A percentile compares a stretch with the other conserved stretches of the same genome.
These are phyloP conservation scores for Gossypium lobatum DNA, from an alignment of 441 rosid genomes.

Conservation along the genomic window DNA sequence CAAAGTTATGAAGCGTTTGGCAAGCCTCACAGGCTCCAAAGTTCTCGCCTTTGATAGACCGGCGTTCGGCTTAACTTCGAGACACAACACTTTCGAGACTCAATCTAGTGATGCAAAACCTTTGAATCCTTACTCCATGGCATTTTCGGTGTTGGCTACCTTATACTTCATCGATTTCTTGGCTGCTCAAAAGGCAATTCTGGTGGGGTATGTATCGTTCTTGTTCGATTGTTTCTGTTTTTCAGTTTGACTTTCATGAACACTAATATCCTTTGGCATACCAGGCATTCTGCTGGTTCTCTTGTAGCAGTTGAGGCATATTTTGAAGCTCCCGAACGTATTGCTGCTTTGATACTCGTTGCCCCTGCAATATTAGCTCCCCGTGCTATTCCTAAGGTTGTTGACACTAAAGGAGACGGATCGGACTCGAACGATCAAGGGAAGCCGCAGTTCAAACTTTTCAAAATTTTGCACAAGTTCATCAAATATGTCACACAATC, in stretches of 20 bases:
- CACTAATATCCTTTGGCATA: conserved; percentile 13
- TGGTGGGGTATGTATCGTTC: conserved; percentile 58
- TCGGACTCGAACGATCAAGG: conserved; percentile 14
- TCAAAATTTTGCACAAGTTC: conserved; percentile 30
- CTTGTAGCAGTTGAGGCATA: conserved; percentile 76
- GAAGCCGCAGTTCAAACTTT: conserved; percentile 25
- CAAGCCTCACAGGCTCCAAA: conserved; percentile 50
- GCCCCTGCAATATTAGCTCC: conserved; percentile 93
- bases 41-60: conserved; percentile 89
- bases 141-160: conserved; percentile 73
- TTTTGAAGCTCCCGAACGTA: conserved; percentile 82
- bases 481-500: conserved; percentile 25
- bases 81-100: conserved; percentile 27
- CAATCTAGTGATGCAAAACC: conserved; percentile 29
- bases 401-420: conserved; percentile 26
- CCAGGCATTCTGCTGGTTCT: conserved; percentile 86
- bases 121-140: conserved; percentile 78
- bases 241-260: not conserved
- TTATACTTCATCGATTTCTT: conserved; percentile 64
- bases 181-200: conserved; percentile 61
- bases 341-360: conserved; percentile 81
- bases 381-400: conserved; percentile 22
- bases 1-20: conserved; percentile 67
- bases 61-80: conserved; percentile 82
- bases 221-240: not conserved